Percentiles rank a stretch among this genome's conserved stretches.
Conservation (phyloP, 495 filamentous ascomycete species). For the Aspergillus olivimuriae region DNA sequence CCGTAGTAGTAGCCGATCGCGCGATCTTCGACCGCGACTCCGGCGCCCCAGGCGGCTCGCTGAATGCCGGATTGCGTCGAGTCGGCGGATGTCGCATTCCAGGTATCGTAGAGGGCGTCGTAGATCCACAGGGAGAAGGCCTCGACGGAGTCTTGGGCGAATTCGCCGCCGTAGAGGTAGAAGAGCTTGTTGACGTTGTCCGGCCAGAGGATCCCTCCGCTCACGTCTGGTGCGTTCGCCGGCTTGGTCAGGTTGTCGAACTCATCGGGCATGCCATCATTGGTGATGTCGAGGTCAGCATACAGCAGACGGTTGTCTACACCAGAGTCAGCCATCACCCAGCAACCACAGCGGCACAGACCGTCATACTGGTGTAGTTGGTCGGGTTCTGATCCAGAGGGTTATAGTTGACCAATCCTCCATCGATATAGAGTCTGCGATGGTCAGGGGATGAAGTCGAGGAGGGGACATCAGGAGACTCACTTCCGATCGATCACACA, state of each 20-base stretch:
- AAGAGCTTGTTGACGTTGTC: conserved; percentile 9
- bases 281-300: conserved; percentile 7
- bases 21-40: conserved; percentile 2
- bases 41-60: conserved; percentile 4
- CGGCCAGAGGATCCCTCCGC: conserved; percentile 7
- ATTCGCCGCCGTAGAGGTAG: conserved; percentile 10
- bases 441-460: background rate
- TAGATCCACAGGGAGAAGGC: conserved; percentile 4
- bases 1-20: conserved; percentile 8
- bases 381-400: conserved; percentile 2
- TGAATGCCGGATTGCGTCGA: background rate
- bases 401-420: conserved; percentile 6
- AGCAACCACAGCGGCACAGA: background rate
- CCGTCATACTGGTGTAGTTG: conserved; percentile 3
- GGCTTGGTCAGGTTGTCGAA: conserved; percentile 9
- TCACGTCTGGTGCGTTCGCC: conserved; percentile 1
- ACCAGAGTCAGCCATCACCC: background rate
- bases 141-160: background rate
- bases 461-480: background rate
- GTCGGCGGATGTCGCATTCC: background rate
- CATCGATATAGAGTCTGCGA: conserved; percentile 6
- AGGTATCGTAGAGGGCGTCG: conserved; percentile 3
- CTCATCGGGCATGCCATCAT: conserved; percentile 4
- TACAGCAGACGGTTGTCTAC: conserved; percentile 3
- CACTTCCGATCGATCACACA: conserved; percentile 8